Evolutionary conservation across 805 yeast genomes (phyloP).

Genomic region (Myxozyma neotropica): DNA sequence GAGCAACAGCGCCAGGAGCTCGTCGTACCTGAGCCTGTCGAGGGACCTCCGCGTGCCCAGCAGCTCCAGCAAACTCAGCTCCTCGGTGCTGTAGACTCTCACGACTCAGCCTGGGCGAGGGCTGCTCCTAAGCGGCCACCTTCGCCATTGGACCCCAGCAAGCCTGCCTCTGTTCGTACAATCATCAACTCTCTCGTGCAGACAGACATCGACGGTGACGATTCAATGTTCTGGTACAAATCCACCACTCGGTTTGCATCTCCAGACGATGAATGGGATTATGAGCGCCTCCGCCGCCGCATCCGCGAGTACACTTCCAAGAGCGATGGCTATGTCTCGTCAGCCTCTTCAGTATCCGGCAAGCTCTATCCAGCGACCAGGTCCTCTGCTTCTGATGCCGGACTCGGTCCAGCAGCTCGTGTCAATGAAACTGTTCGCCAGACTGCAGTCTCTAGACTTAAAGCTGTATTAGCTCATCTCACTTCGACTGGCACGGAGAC

Average conservation of each 20-base stretch:
- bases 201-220: conserved; percentile 31
- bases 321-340: not conserved
- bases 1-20: conserved; percentile 8
- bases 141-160: not conserved
- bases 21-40: not conserved
- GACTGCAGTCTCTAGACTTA: conserved; percentile 22
- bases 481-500: conserved; percentile 7
- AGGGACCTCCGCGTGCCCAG: conserved; percentile 3
- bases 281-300: conserved; percentile 26
- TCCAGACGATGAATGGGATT: conserved; percentile 28
- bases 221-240: conserved; percentile 30
- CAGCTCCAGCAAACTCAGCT: not conserved
- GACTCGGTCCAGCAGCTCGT: conserved; percentile 24
- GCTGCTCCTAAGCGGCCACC: not conserved
- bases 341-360: conserved; percentile 3
- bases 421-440: conserved; percentile 22
- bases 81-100: not conserved
- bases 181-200: conserved; percentile 25
- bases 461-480: conserved; percentile 24
- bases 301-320: conserved; percentile 23
- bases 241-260: conserved; percentile 31
- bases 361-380: not conserved
- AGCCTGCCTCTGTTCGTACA: conserved; percentile 6
- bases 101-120: not conserved
- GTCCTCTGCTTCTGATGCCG: not conserved